These are phyloP conservation scores for Hymenochaete sp. DNA, from an alignment of 1,284 basidiomycete genomes.

Conservation along the genomic window DNA sequence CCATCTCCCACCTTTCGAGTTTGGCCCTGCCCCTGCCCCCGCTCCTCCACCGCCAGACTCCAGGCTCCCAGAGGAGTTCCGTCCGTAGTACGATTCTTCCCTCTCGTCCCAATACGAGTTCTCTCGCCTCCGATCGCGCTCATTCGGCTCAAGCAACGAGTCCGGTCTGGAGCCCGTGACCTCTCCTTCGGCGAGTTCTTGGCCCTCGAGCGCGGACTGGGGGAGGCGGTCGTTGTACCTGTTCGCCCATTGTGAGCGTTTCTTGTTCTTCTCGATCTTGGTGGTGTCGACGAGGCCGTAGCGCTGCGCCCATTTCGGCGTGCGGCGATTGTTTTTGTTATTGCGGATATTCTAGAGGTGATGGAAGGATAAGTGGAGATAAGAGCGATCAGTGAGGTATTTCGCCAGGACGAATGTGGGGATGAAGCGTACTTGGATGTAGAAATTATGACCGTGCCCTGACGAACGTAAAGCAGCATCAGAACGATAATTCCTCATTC, in stretches of 20 bases:
- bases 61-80: constrained; percentile 26
- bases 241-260: constrained; percentile 78
- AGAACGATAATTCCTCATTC: constrained; percentile 8
- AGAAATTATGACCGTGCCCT: constrained; percentile 88
- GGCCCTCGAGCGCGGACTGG: constrained; percentile 61
- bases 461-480: constrained; percentile 12
- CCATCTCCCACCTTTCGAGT: constrained; percentile 41
- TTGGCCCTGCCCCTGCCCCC: constrained; percentile 21
- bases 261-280: constrained; percentile 66
- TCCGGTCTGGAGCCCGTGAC: constrained; percentile 28
- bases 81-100: constrained; percentile 65
- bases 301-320: constrained; percentile 89
- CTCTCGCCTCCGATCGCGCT: constrained; percentile 25
- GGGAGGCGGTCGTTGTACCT: constrained; percentile 82
- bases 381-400: constrained; percentile 1
- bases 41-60: constrained; percentile 29
- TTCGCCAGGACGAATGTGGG: too few relatives aligned
- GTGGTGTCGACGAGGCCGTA: constrained; percentile 80
- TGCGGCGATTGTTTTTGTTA: constrained; percentile 85
- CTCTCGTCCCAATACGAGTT: constrained; percentile 50
- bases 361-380: constrained; percentile 11
- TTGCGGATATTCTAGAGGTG: constrained; percentile 81
- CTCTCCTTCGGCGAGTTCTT: constrained; percentile 75
- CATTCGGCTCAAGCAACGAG: constrained; percentile 31
- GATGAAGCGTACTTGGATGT: constrained; percentile 60